These are phyloP conservation scores for Kuraishia piskuri DNA, from an alignment of 805 yeast species.

Conservation along the genomic window DNA sequence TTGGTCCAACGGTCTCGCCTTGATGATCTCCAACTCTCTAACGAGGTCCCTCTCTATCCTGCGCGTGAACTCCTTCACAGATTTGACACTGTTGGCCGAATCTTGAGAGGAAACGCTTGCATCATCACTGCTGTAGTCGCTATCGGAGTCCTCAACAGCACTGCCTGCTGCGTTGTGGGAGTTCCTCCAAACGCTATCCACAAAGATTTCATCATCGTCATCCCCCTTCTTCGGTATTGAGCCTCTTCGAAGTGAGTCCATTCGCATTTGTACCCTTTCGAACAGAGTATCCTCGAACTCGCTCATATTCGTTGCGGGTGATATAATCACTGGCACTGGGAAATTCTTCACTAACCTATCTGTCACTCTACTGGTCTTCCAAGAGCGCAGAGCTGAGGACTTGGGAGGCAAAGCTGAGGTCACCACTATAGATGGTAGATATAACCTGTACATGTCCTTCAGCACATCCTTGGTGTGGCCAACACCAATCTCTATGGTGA, in stretches of 20 bases:
- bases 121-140: constrained; percentile 9
- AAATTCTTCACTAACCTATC: constrained; percentile 57
- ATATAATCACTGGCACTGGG: constrained; percentile 59
- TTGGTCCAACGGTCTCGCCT: constrained; percentile 13
- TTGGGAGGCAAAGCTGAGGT: constrained; percentile 43
- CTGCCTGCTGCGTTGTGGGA: constrained; percentile 5
- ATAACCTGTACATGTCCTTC: constrained; percentile 49
- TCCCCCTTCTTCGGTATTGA: constrained; percentile 9
- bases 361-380: constrained; percentile 55
- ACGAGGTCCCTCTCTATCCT: constrained; percentile 18
- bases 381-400: constrained; percentile 45
- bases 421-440: constrained; percentile 51
- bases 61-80: constrained; percentile 15
- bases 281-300: constrained; percentile 39
- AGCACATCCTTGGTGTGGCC: constrained; percentile 49
- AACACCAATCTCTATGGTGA: constrained; percentile 53
- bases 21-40: constrained; percentile 14
- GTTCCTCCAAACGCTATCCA: not conserved
- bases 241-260: constrained; percentile 10
- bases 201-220: constrained; percentile 10
- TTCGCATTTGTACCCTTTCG: constrained; percentile 11
- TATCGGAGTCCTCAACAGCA: constrained; percentile 6
- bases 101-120: constrained; percentile 5
- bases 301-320: constrained; percentile 51
- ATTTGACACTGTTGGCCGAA: constrained; percentile 7